phyloP scores from a whole-genome alignment of 2,329 filamentous ascomycete species.

The Fusarium denticulatum region DNA sequence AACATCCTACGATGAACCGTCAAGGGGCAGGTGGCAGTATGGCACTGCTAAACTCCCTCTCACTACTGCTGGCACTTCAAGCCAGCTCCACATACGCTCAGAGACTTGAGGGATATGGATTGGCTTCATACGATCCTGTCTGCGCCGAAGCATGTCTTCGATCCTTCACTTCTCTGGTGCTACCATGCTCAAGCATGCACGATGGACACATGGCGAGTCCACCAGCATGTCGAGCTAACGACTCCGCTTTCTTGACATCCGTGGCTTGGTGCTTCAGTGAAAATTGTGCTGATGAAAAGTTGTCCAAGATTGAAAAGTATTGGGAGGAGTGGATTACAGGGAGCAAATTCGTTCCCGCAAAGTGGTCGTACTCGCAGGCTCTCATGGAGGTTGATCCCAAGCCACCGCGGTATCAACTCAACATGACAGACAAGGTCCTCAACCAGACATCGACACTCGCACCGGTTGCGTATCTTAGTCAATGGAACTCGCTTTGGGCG shows the following conservation, averaged over 20 bases:
- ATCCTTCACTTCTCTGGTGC: background rate
- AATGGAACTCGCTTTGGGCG: slow-evolving; percentile 1
- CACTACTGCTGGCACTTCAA: background rate
- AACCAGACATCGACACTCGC: background rate
- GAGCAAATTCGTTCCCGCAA: background rate
- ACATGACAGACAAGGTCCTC: background rate
- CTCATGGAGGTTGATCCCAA: background rate
- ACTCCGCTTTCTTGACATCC: background rate
- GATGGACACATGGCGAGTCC: background rate
- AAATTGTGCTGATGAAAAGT: background rate
- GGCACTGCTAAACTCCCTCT: background rate
- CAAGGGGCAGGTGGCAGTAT: background rate
- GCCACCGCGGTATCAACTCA: background rate
- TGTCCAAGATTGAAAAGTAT: slow-evolving; percentile 1
- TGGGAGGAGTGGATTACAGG: slow-evolving; percentile 12
- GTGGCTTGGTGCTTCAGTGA: slow-evolving; percentile 2
- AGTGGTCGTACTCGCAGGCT: slow-evolving; percentile 6
- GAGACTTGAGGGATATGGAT: background rate
- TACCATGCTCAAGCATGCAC: slow-evolving; percentile 1
- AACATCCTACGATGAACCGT: background rate
- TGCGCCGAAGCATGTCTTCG: slow-evolving; percentile 15
- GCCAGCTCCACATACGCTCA: background rate
- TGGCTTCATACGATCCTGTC: slow-evolving; percentile 3
- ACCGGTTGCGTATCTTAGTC: background rate
- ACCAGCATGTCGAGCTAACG: slow-evolving; percentile 2